These are phyloP conservation scores for Colletotrichum trifolii DNA, from an alignment of 2,329 filamentous ascomycete species.

Conservation along the genomic window DNA sequence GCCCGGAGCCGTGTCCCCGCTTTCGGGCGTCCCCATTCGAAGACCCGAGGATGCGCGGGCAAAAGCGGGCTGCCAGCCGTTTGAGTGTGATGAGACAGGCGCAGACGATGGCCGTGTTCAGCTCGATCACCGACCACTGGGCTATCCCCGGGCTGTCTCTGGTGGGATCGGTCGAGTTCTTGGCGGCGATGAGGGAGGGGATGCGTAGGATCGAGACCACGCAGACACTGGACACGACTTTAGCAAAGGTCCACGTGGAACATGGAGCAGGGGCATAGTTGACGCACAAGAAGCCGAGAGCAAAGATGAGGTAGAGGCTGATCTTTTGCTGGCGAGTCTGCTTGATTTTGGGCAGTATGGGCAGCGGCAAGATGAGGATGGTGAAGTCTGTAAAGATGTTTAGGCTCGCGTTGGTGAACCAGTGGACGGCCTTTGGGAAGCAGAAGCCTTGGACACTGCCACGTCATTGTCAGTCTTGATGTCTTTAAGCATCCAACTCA, in stretches of 20 bases:
- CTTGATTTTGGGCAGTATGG: conserved; percentile 39
- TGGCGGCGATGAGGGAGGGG: conserved; percentile 35
- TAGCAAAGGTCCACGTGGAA: no score
- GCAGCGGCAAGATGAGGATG: conserved; percentile 42
- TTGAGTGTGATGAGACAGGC: conserved; percentile 43
- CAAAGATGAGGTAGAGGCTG: conserved; percentile 40
- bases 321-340: conserved; percentile 39
- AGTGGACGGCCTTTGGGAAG: conserved; percentile 1
- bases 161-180: conserved; percentile 37
- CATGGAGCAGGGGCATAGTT: no score
- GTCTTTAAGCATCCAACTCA: background rate
- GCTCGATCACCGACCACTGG: conserved; percentile 42
- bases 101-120: conserved; percentile 44
- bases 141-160: conserved; percentile 39
- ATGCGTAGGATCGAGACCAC: conserved; percentile 42
- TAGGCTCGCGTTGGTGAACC: conserved; percentile 39
- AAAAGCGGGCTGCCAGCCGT: conserved; percentile 41
- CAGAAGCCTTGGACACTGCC: conserved; percentile 5
- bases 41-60: conserved; percentile 40
- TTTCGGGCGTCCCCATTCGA: background rate
- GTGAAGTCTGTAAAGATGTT: conserved; percentile 42
- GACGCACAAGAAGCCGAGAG: conserved; percentile 41
- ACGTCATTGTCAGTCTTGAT: background rate
- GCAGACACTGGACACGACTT: conserved; percentile 38
- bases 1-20: background rate